Percentiles rank a stretch among this genome's conserved stretches.
Evolutionary conservation across 441 rosid species (phyloP).

Genomic region (Lepidium campestre): DNA sequence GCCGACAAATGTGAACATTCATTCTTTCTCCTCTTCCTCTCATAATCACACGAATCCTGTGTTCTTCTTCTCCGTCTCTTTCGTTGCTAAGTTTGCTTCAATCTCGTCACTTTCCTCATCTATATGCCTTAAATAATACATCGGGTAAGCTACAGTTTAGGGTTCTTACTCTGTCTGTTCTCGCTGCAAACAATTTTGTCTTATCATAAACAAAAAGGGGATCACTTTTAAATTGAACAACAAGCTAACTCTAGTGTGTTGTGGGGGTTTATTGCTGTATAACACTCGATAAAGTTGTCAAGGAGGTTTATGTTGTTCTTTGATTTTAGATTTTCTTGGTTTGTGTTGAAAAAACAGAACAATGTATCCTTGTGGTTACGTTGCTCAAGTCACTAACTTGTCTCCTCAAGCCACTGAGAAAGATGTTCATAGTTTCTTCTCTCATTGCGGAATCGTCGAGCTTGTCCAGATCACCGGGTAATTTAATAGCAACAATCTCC

Average conservation of each 20-base stretch:
- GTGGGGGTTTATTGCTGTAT: not conserved
- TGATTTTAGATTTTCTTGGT: constrained; percentile 6
- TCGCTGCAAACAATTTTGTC: not conserved
- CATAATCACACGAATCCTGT: constrained; percentile 16
- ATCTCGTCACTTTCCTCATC: not conserved
- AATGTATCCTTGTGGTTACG: constrained; percentile 73
- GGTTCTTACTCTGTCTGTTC: constrained; percentile 7
- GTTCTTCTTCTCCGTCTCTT: constrained; percentile 20
- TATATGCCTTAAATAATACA: not conserved
- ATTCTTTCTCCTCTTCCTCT: not conserved
- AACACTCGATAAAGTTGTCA: not conserved
- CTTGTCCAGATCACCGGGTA: constrained; percentile 69
- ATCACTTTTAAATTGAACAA: not conserved
- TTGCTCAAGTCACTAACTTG: constrained; percentile 66
- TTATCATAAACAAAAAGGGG: not conserved
- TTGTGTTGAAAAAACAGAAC: not conserved
- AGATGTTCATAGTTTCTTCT: constrained; percentile 61
- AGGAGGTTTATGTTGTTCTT: not conserved
- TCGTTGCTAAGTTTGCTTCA: not conserved
- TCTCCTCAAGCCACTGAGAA: constrained; percentile 64
- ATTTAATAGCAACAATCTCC: not conserved
- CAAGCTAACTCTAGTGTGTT: not conserved
- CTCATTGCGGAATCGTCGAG: constrained; percentile 65
- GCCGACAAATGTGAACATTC: constrained; percentile 7
- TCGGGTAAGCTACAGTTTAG: not conserved